A percentile compares a stretch with the other conserved stretches of the same genome.
phyloP scores from a whole-genome alignment of 192 early-diverging fungal species.

The Glomus cerebriforme region DNA sequence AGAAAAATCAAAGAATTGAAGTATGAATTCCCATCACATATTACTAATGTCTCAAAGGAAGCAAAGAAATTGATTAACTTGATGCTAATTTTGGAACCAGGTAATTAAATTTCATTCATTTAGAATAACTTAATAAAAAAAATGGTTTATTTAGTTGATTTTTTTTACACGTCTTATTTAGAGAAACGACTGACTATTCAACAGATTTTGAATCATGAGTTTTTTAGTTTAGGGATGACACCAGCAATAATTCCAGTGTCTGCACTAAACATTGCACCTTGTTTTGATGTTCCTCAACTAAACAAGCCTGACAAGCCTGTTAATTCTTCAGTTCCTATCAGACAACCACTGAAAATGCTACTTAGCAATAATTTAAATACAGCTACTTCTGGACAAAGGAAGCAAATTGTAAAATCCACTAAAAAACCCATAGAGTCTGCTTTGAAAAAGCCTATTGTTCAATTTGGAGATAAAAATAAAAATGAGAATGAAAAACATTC shows the following conservation, averaged over 20 bases:
- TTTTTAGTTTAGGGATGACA: neutral
- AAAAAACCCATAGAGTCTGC: no score
- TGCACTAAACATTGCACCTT: neutral
- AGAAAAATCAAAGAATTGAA: constrained; percentile 59
- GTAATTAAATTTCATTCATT: constrained; percentile 30
- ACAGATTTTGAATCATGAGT: constrained; percentile 2
- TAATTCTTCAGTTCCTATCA: neutral
- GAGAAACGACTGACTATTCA: constrained; percentile 12
- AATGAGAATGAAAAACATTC: neutral
- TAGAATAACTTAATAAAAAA: no score
- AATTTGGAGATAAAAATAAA: neutral
- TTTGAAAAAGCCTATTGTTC: neutral
- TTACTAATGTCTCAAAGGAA: constrained; percentile 18
- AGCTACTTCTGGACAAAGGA: no score
- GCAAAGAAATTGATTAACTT: constrained; percentile 69
- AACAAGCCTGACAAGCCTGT: neutral
- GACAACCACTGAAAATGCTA: neutral
- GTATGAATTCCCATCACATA: constrained; percentile 17
- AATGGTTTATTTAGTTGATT: no score
- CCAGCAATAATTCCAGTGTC: neutral
- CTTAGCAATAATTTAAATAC: neutral
- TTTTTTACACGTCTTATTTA: neutral
- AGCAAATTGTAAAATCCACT: no score
- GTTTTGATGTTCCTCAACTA: neutral
- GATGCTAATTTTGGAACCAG: constrained; percentile 70